Conservation (phyloP, 768 basidiomycete species). For the Hirschioporus abietinus region DNA sequence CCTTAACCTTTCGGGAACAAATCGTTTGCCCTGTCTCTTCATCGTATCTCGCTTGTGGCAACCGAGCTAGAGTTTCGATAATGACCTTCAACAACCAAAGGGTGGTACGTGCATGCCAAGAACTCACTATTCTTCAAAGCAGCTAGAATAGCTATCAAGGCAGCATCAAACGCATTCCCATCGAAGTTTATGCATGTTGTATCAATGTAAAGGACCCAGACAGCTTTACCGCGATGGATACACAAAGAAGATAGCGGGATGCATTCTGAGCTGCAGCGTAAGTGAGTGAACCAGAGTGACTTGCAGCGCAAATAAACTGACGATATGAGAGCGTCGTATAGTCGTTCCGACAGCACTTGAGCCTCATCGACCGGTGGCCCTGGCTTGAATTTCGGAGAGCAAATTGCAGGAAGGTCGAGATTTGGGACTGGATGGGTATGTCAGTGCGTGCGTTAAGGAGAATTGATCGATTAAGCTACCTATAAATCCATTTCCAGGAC, state of each 20-base stretch:
- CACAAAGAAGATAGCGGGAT: conserved; percentile 65
- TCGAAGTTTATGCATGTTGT: conserved; percentile 96
- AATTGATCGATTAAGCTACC: conserved; percentile 38
- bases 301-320: conserved; percentile 30
- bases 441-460: neutral
- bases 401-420: conserved; percentile 88
- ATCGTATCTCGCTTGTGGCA: conserved; percentile 70
- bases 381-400: conserved; percentile 90
- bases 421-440: conserved; percentile 67
- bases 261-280: conserved; percentile 50
- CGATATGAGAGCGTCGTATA: conserved; percentile 76
- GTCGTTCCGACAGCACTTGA: conserved; percentile 78
- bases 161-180: conserved; percentile 91
- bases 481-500: conserved; percentile 71
- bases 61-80: conserved; percentile 39
- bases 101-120: neutral
- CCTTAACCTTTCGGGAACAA: conserved; percentile 48
- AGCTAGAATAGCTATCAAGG: conserved; percentile 80
- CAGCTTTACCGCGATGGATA: conserved; percentile 76
- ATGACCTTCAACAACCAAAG: too few species aligned
- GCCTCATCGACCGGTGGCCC: conserved; percentile 95
- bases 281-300: conserved; percentile 6
- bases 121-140: conserved; percentile 79
- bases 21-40: conserved; percentile 57
- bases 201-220: conserved; percentile 94